Conservation (phyloP, 2,329 filamentous ascomycete genomes). For the Penicillium sp. region DNA sequence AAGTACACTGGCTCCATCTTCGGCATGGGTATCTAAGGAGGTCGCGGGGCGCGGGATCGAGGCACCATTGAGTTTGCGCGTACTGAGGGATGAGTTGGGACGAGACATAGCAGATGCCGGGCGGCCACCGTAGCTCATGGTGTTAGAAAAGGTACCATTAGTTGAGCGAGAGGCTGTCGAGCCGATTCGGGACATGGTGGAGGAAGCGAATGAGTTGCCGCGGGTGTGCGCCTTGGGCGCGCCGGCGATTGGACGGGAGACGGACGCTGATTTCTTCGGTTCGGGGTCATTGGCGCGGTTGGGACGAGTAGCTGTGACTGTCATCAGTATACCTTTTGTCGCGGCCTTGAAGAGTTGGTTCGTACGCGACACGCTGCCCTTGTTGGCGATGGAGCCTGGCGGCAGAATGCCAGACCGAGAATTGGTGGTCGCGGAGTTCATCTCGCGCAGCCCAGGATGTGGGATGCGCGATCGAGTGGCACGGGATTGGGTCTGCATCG, state of each 20-base stretch:
- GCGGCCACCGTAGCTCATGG: constrained; percentile 51
- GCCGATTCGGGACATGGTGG: constrained; percentile 35
- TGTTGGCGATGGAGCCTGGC: constrained; percentile 43
- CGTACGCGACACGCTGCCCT: constrained; percentile 43
- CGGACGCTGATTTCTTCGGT: constrained; percentile 26
- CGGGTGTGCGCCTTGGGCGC: constrained; percentile 41
- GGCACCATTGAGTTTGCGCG: constrained; percentile 45
- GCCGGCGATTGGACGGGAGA: constrained; percentile 34
- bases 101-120: constrained; percentile 45
- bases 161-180: constrained; percentile 44
- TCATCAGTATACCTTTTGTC: constrained; percentile 23
- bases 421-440: constrained; percentile 52
- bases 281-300: constrained; percentile 51
- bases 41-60: constrained; percentile 41
- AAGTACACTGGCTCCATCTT: constrained; percentile 34
- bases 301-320: constrained; percentile 43
- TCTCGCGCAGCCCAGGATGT: constrained; percentile 43
- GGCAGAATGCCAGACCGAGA: constrained; percentile 45
- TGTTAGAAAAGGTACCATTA: constrained; percentile 52
- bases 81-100: constrained; percentile 50
- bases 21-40: constrained; percentile 40
- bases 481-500: constrained; percentile 24
- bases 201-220: constrained; percentile 34
- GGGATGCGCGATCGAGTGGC: constrained; percentile 31
- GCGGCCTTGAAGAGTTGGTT: not conserved